These are phyloP conservation scores for Candida dajiaensis DNA, from an alignment of 805 yeast species.

Conservation along the genomic window DNA sequence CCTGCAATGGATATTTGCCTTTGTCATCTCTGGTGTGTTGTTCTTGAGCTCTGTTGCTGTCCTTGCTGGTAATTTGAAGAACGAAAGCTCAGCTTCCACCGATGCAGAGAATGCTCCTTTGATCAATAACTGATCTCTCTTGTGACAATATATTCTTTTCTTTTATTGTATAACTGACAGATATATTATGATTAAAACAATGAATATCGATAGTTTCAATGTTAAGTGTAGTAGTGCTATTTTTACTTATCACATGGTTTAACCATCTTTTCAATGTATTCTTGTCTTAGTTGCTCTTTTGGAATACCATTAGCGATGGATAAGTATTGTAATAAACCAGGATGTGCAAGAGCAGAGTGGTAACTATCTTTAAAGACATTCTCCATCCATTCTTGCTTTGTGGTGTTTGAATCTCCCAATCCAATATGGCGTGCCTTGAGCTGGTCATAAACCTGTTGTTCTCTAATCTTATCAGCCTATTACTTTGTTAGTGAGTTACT, in stretches of 20 bases:
- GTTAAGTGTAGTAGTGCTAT: too few species aligned
- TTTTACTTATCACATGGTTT: conserved; percentile 23
- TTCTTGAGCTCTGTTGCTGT: conserved; percentile 45
- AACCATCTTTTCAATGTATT: conserved; percentile 36
- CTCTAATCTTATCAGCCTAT: conserved; percentile 62
- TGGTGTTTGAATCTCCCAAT: conserved; percentile 68
- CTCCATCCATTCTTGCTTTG: conserved; percentile 60
- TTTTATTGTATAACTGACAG: background rate
- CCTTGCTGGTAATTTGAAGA: conserved; percentile 30
- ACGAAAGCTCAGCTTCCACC: background rate
- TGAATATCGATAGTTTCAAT: too few species aligned
- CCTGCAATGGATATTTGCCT: conserved; percentile 83
- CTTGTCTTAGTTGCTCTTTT: conserved; percentile 24
- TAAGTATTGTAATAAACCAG: conserved; percentile 45
- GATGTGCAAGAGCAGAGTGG: conserved; percentile 56
- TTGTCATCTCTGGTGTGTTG: conserved; percentile 54
- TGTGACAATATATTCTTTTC: too few species aligned
- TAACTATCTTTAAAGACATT: conserved; percentile 65
- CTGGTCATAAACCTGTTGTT: conserved; percentile 48
- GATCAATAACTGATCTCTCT: conserved; percentile 19
- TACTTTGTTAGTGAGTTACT: background rate
- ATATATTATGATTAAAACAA: background rate
- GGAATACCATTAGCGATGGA: conserved; percentile 48
- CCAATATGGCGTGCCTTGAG: conserved; percentile 64
- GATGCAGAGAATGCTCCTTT: conserved; percentile 34